These are phyloP conservation scores for Hymenoscyphus salicellus DNA, from an alignment of 2,329 filamentous ascomycete genomes.

Conservation along the genomic window DNA sequence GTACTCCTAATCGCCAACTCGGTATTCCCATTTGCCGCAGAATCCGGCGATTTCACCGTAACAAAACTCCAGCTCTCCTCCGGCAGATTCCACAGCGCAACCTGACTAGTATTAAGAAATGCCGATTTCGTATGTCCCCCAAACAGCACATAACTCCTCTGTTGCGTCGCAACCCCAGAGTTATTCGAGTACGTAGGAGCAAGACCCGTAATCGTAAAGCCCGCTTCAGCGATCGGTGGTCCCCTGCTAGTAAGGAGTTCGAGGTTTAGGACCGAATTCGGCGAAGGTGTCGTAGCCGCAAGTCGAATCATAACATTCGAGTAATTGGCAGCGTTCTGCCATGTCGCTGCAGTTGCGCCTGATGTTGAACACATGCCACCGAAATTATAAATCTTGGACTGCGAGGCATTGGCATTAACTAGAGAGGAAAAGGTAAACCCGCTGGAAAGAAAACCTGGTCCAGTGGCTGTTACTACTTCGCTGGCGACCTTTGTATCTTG, in stretches of 20 bases:
- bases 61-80: constrained; percentile 85
- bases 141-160: constrained; percentile 75
- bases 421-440: constrained; percentile 38
- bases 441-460: constrained; percentile 51
- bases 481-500: constrained; percentile 38
- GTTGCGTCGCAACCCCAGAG: constrained; percentile 63
- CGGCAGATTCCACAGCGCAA: constrained; percentile 82
- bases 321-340: constrained; percentile 71
- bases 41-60: constrained; percentile 50
- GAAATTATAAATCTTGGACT: constrained; percentile 50
- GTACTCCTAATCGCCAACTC: constrained; percentile 54
- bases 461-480: constrained; percentile 36
- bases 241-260: constrained; percentile 46
- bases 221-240: constrained; percentile 75
- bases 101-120: constrained; percentile 92
- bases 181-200: constrained; percentile 66
- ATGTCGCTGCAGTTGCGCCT: constrained; percentile 46
- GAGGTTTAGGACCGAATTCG: constrained; percentile 40
- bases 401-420: constrained; percentile 30
- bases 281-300: constrained; percentile 46
- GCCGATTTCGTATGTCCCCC: constrained; percentile 80
- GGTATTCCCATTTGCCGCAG: constrained; percentile 41
- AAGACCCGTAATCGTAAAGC: constrained; percentile 77
- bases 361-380: constrained; percentile 80
- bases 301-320: constrained; percentile 75